Base-by-base conservation (phyloP, 108 stramenopile species). In the Nitzschia putrida region DNA sequence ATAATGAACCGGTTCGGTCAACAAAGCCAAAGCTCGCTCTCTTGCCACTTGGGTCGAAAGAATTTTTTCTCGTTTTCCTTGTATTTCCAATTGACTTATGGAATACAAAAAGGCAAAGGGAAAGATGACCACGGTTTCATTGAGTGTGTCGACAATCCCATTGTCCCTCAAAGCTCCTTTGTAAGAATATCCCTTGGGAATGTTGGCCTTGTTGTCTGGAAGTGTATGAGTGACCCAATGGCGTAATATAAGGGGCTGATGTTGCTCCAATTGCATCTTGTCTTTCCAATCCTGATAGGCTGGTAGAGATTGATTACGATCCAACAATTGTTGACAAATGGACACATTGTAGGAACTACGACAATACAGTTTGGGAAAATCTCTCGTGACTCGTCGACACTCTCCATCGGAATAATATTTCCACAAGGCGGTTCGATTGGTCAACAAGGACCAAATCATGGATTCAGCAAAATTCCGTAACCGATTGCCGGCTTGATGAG, bases 391-490 rank as follows among this genome's bases (percentile, higher is more conserved):
- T 21, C 22, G 21, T 0, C 14, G 22, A 26, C 73, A 74, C 0
- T 53, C 29, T 0, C 16, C 22, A 13, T 66, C 18, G 47, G 40
- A 21, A 23, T 40, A 59, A 51, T 34, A 34, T 4, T 34, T 34
- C 29, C 29, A 34, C 29, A 34, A 34, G 29, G 29, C 29, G 29
- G 29, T 76, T 41, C 74, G 57, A 68, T 76, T 76, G 5, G 74
- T 76, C 9, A 76, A 8, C n/a, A 76, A 25, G 0, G 67, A 23
- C 67, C 67, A 68, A 26, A 76, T 42, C 20, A 76, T 21, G 39
- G 43, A 26, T 29, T 76, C 69, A 22, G 61, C 22, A 20, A 63
- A 76, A 39, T 60, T 59, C 25, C 69, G 66, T 0, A 61, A 50
- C 29, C 64, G 54, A 45, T 68, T 68, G 24, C 74, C 74, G 7